phyloP scores from a whole-genome alignment of 805 yeast species.

The Kazachstania martiniae region DNA sequence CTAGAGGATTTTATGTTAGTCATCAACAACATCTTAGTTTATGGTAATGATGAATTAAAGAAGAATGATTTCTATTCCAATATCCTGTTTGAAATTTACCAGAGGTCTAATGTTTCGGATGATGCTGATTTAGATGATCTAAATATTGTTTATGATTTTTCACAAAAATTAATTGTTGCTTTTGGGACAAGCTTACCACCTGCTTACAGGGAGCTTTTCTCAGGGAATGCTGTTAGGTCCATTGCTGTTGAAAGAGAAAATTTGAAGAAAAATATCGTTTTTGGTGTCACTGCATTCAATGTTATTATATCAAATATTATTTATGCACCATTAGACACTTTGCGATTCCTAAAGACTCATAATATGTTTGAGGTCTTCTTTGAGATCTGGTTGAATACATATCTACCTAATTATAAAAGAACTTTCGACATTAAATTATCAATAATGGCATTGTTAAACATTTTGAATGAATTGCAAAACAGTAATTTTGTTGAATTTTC shows the following conservation, averaged over 20 bases:
- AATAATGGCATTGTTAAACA: slow-evolving; percentile 50
- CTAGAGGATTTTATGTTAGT: slow-evolving; percentile 69
- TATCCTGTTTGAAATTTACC: slow-evolving; percentile 42
- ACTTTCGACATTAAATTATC: slow-evolving; percentile 78
- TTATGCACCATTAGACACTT: slow-evolving; percentile 44
- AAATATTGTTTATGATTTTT: slow-evolving; percentile 47
- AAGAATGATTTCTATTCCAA: slow-evolving; percentile 36
- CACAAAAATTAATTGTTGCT: slow-evolving; percentile 52
- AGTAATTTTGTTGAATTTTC: slow-evolving; percentile 27
- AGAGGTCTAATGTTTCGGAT: slow-evolving; percentile 31
- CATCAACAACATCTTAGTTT: slow-evolving; percentile 61
- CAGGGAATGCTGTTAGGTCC: slow-evolving; percentile 34
- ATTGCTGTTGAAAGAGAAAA: slow-evolving; percentile 16
- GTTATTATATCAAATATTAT: slow-evolving; percentile 54
- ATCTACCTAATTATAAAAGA: slow-evolving; percentile 43
- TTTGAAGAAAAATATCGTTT: slow-evolving; percentile 20
- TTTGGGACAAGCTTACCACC: slow-evolving; percentile 37
- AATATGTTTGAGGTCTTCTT: slow-evolving; percentile 42
- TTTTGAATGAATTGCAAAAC: slow-evolving; percentile 27
- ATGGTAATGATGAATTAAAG: slow-evolving; percentile 41
- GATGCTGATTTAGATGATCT: slow-evolving; percentile 50
- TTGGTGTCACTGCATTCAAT: slow-evolving; percentile 33
- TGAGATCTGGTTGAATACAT: slow-evolving; percentile 28
- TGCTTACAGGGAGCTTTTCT: slow-evolving; percentile 35
- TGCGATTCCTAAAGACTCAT: slow-evolving; percentile 38